Base-by-base conservation (phyloP, 352 stramenopile species). In the Phytophthora aleatoria region DNA sequence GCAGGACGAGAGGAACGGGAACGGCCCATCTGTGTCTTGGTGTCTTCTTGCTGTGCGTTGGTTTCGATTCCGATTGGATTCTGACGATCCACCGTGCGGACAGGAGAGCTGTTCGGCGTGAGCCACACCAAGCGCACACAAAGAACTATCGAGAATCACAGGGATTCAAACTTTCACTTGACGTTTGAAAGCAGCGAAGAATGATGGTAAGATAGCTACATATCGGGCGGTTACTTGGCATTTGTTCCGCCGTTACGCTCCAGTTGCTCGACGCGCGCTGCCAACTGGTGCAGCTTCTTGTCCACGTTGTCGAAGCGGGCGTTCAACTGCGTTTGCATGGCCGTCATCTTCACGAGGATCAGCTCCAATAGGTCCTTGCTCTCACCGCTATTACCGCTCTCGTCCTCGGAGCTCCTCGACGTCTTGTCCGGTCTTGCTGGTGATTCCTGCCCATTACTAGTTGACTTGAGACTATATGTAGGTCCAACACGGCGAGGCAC, bases 1-100 rank as follows among this genome's bases (percentile, higher is more conserved):
- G 73, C 63, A 13, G 73, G 61, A 50, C 81, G 78, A 15, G 84
- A 91, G 49, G 69, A 84, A 74, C 83, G 79, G 30, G 85, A 93
- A 66, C 82, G 82, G 61, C 71, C 85, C 85, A 93, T 90, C 6
- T 1, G 64, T 53, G 31, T 77, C 55, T 63, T 72, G 63, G 38
- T 61, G 57, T 27, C 48, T 54, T 35, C 44, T 74, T 61, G 61
- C 20, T 57, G 50, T 45, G 44, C 64, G 38, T 64, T 50, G 65
- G 49, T 62, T 55, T 64, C 64, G 51, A 61, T 42, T 50, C 41
- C 5, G 45, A 31, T 63, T 63, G 60, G 63, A 71, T 78, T 76
- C 61, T 77, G 71, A 50, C 54, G 70, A 64, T 78, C 53, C 43
- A 33, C 39, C 26, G n/a, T 30, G 28, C 2, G 45, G 20, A 20